phyloP scores from a whole-genome alignment of 768 basidiomycete species.

The Termitomyces heimii region DNA sequence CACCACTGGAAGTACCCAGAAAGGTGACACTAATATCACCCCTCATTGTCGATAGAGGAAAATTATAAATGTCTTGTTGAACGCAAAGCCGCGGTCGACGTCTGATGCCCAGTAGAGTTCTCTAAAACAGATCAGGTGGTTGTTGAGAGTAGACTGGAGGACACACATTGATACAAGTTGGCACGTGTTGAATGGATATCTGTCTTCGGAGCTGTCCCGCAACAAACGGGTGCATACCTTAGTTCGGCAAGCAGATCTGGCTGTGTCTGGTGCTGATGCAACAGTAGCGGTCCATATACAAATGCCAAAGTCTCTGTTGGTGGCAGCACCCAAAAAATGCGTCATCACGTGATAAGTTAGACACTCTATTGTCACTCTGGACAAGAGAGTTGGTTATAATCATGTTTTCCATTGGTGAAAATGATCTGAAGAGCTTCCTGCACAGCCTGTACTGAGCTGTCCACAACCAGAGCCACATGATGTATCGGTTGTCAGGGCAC shows the following conservation, averaged over 20 bases:
- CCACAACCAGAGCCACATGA: no score
- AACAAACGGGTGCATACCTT: background rate
- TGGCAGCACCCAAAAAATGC: background rate
- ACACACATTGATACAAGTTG: background rate
- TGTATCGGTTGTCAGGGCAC: no score
- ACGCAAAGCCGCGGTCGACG: background rate
- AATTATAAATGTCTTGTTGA: background rate
- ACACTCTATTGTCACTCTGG: no score
- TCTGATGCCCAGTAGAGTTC: background rate
- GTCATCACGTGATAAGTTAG: background rate
- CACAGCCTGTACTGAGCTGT: no score
- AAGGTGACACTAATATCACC: slow-evolving; percentile 57
- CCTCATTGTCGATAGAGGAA: slow-evolving; percentile 19
- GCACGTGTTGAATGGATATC: slow-evolving; percentile 3
- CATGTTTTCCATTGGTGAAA: no score
- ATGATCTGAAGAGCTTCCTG: no score
- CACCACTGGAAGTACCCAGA: slow-evolving; percentile 72
- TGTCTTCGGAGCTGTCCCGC: background rate
- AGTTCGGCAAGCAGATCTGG: background rate
- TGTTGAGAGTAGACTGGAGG: background rate
- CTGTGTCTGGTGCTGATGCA: background rate
- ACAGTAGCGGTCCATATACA: background rate
- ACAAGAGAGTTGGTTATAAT: no score
- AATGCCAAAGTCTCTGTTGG: no score
- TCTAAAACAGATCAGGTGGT: background rate